Conservation (phyloP, 768 basidiomycete genomes). For the Plicaturopsis crispa region DNA sequence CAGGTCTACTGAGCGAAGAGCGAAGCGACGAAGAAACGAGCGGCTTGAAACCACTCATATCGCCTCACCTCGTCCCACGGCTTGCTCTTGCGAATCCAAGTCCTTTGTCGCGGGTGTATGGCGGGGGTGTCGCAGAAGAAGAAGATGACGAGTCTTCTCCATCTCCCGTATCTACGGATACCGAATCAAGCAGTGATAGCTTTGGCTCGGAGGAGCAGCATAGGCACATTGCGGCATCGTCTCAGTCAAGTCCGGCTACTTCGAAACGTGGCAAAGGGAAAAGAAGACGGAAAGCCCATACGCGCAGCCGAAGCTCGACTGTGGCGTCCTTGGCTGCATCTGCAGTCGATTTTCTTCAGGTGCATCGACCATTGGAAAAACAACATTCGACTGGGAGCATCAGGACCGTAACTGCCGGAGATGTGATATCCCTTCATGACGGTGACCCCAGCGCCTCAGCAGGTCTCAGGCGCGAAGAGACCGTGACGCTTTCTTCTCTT, state of each 20-base stretch:
- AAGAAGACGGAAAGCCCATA: constrained; percentile 14
- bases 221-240: no score
- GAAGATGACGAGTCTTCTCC: constrained; percentile 50
- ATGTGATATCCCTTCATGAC: constrained; percentile 17
- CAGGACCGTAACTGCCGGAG: constrained; percentile 59
- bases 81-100: constrained; percentile 43
- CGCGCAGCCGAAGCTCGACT: constrained; percentile 59
- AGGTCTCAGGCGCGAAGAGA: constrained; percentile 14
- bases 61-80: constrained; percentile 25
- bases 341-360: constrained; percentile 13
- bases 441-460: neutral
- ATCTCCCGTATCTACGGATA: constrained; percentile 52
- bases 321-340: constrained; percentile 52
- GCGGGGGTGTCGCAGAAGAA: constrained; percentile 26
- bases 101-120: constrained; percentile 55
- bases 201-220: no score
- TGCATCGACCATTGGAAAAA: constrained; percentile 23
- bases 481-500: no score
- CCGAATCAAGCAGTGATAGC: constrained; percentile 41
- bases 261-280: neutral
- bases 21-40: constrained; percentile 8
- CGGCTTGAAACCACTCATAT: constrained; percentile 18
- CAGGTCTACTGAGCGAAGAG: no score
- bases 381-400: constrained; percentile 61
- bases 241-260: no score